These are phyloP conservation scores for Dactylellina cionopaga DNA, from an alignment of 2,329 filamentous ascomycete genomes.

Conservation along the genomic window DNA sequence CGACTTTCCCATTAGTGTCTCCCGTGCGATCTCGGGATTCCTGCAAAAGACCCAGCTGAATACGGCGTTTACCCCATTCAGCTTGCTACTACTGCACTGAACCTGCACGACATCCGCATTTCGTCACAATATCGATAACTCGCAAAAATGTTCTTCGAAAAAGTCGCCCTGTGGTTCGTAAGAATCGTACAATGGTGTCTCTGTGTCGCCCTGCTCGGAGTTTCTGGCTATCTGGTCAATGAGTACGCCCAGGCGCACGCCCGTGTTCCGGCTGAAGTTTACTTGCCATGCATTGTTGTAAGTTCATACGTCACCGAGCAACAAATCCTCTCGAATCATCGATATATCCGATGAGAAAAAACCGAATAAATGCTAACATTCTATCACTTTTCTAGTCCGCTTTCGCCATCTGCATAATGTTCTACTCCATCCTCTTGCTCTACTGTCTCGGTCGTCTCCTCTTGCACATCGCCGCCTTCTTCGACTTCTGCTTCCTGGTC, in stretches of 20 bases:
- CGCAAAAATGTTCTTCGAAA: constrained; percentile 42
- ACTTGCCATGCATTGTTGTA: constrained; percentile 48
- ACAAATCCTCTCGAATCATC: neutral
- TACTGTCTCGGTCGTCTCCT: constrained; percentile 51
- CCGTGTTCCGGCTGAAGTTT: constrained; percentile 40
- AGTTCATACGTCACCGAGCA: neutral
- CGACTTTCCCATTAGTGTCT: too few relatives aligned
- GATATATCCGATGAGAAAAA: neutral
- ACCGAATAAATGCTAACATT: constrained; percentile 7
- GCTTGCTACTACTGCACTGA: too few relatives aligned
- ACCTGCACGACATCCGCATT: too few relatives aligned
- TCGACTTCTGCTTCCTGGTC: constrained; percentile 53
- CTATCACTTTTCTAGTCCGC: constrained; percentile 37
- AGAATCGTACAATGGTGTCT: constrained; percentile 43
- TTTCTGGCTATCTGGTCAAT: constrained; percentile 47
- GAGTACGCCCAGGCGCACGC: constrained; percentile 41
- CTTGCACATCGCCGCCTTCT: constrained; percentile 51
- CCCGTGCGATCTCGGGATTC: constrained; percentile 1
- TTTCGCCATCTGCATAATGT: constrained; percentile 44
- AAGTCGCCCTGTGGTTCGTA: constrained; percentile 46
- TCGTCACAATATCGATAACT: neutral
- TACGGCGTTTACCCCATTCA: too few relatives aligned
- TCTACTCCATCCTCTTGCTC: constrained; percentile 44
- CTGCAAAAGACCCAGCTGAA: too few relatives aligned
- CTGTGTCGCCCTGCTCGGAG: constrained; percentile 34